Base-by-base conservation (phyloP, 495 filamentous ascomycete genomes). In the Neurospora sp. region DNA sequence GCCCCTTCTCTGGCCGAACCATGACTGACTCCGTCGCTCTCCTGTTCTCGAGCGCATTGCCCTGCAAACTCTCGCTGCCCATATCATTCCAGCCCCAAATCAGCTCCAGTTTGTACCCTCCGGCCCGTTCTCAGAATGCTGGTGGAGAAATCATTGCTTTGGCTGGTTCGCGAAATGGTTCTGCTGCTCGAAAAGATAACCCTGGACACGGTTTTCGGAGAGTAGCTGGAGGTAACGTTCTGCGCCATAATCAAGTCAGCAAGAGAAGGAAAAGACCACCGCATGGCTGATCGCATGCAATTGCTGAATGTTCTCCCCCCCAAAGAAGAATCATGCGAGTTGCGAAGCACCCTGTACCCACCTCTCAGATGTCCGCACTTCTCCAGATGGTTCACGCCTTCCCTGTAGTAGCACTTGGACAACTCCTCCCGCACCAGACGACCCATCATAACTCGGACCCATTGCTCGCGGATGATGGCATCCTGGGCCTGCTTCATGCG, bases 371-470 rank as follows among this genome's bases (percentile, higher is more conserved):
- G 84, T 78, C 93, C 94, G 83, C 96, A 99, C 85, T 98, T 99
- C 89, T 97, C 95, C 77, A 98, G 82, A 83, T 99, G 96, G 83
- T 98, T 98, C 72, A 97, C 93, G 5, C 96, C 96, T 84, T 99
- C 94, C 73, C 91, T 87, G 79, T 89, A 88, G 86, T 99, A 99
- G 84, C 96, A 99, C 86, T 97, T 97, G 77, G 93, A 90, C 84
- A 99, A 82, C 85, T 99, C 96, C 83, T 98, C 93, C 46, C 94
- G 88, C 41, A 98, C 93, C 70, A 99, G 85, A 73, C 96, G 86
- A 23, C 93, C 92, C 96, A 98, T 98, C 96, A 99, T 99, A 77
- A 90, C 91, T 81, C 89, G 90, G 38, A 99, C 94, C 96, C 96
- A 99, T 84, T 99, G 96, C 84, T 99, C 96, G 48, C 94, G 90